phyloP scores from a whole-genome alignment of 2,329 filamentous ascomycete genomes.

The Colletotrichum coccodes region DNA sequence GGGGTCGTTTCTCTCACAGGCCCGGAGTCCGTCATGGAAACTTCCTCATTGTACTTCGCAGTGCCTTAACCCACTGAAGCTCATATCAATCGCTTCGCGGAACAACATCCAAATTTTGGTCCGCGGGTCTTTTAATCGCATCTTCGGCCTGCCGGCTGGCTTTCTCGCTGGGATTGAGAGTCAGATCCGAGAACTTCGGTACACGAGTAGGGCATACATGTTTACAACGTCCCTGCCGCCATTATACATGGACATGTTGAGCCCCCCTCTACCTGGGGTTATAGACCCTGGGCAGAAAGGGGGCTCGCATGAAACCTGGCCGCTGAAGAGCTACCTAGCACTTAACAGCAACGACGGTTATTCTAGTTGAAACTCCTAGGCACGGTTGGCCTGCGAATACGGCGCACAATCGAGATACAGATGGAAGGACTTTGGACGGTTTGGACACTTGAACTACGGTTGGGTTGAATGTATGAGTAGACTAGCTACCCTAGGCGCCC shows the following conservation, averaged over 20 bases:
- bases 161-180: conserved; percentile 24
- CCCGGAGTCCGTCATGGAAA: conserved; percentile 15
- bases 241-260: conserved; percentile 25
- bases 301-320: too few relatives aligned
- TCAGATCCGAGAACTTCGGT: conserved; percentile 28
- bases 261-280: neutral
- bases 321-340: too few relatives aligned
- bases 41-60: conserved; percentile 22
- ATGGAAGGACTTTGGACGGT: too few relatives aligned
- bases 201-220: conserved; percentile 27
- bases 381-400: too few relatives aligned
- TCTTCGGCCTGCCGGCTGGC: conserved; percentile 17
- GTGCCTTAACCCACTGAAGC: conserved; percentile 1
- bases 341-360: too few relatives aligned
- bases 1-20: conserved; percentile 3
- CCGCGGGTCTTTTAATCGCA: conserved; percentile 19
- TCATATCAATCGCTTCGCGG: neutral
- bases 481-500: too few relatives aligned
- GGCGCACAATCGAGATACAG: too few relatives aligned
- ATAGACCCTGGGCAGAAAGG: neutral
- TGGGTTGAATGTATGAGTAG: too few relatives aligned
- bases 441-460: too few relatives aligned
- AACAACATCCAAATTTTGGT: conserved; percentile 11
- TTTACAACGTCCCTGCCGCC: conserved; percentile 28
- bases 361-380: too few relatives aligned